Evolutionary conservation across 371 early-diverging fungal genomes (phyloP), one percentile per base, ranked within the genome.

Genomic region (Mucor indicus): DNA sequence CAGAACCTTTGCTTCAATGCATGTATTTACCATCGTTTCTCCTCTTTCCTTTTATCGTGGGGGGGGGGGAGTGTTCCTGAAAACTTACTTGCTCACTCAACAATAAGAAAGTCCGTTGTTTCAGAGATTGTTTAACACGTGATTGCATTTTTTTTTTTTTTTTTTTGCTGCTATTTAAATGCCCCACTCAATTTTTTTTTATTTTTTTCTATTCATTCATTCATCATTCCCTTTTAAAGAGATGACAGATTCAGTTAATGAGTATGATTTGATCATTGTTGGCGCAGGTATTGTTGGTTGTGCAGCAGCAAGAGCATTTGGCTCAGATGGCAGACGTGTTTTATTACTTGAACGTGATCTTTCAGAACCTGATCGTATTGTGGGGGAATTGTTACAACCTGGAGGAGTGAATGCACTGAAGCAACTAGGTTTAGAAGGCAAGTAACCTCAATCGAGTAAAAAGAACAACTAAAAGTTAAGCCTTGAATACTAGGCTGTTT

Each of bases 341-440:
- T 64, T 88, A 15, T 55, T 93, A 16, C 24, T 81, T 66, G 96
- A 96, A 57, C 74, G 94, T 47, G 92, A 89, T 67, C 75, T 91
- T 76, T 72, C 51, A 43, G 90, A 95, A 61, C 96, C 96, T 1
- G 94, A 95, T 67, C 83, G 96, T 32, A 95, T 96, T 47, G 96
- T 95, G 19, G 96, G 96, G 15, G 96, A 96, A 58, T 67, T 95
- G 29, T 67, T 96, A 68, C 96, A 95, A 61, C 96, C 96, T 7
- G 91, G 95, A 15, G 96, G 96, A 36, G 78, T 86, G 39, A 66
- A 80, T 39, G 92, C 92, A 15, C 64, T 96, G 22, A 71, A 77
- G 42, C 51, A 63, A 43, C 75, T 95, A 5, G 93, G 91, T 1
- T 63, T 96, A 15, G 75, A 71, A 53, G 75, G 81, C 76, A 62